A percentile compares a stretch with the other conserved stretches of the same genome.
phyloP scores from a whole-genome alignment of 1,284 basidiomycete genomes.

The Neonothopanus nambi region DNA sequence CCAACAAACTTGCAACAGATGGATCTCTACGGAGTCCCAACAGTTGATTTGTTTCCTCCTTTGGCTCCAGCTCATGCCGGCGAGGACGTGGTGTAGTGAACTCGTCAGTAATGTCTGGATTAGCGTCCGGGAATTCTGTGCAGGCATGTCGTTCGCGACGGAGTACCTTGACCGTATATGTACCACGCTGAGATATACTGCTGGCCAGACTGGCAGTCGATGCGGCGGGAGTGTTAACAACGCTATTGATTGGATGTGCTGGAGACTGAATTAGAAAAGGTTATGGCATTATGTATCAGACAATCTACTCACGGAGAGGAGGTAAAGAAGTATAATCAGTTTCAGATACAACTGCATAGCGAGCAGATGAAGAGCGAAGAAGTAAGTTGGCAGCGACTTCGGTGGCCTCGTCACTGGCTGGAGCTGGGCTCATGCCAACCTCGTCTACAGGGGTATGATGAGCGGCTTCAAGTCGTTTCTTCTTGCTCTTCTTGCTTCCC shows the following conservation, averaged over 20 bases:
- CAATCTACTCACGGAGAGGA: conserved; percentile 60
- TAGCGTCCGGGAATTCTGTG: conserved; percentile 66
- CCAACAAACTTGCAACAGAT: conserved; percentile 69
- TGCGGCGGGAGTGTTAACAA: conserved; percentile 46
- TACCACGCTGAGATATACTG: conserved; percentile 50
- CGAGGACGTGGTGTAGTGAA: conserved; percentile 18
- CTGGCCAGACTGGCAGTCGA: conserved; percentile 52
- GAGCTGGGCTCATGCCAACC: conserved; percentile 13
- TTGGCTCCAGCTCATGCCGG: conserved; percentile 37
- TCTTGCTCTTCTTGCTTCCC: conserved; percentile 62
- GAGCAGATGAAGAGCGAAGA: conserved; percentile 69
- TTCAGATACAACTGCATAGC: conserved; percentile 56
- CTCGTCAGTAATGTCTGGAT: conserved; percentile 36
- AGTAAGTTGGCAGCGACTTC: conserved; percentile 64
- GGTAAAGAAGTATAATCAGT: conserved; percentile 57
- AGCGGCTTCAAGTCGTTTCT: conserved; percentile 35
- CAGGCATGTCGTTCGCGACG: conserved; percentile 58
- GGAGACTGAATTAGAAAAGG: conserved; percentile 8
- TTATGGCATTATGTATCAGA: neutral
- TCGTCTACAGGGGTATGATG: conserved; percentile 26
- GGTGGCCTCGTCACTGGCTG: conserved; percentile 45
- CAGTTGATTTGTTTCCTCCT: conserved; percentile 49
- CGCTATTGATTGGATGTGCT: conserved; percentile 69
- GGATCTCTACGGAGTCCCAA: conserved; percentile 69
- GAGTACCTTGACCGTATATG: conserved; percentile 70